phyloP scores from a whole-genome alignment of 139 green algal genomes.

The Picochlorum sp. region DNA sequence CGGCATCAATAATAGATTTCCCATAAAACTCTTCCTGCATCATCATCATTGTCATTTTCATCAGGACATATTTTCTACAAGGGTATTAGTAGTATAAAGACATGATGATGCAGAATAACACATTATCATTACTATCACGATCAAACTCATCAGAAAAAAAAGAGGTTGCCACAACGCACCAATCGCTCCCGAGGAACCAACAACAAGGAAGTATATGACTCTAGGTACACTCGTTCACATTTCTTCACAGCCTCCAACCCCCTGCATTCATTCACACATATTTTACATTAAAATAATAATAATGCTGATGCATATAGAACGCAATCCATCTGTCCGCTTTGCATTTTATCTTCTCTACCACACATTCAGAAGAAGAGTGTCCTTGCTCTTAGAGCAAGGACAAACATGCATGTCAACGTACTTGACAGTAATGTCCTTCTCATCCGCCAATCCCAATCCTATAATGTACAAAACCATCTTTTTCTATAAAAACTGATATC shows the following conservation, averaged over 20 bases:
- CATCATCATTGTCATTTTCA: too few relatives aligned
- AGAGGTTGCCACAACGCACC: conserved; percentile 29
- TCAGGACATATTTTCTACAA: too few relatives aligned
- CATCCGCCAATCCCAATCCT: conserved; percentile 86
- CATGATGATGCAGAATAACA: too few relatives aligned
- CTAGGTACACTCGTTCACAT: conserved; percentile 77
- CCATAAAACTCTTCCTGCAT: conserved; percentile 90
- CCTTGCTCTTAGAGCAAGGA: too few relatives aligned
- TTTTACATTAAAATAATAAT: too few relatives aligned
- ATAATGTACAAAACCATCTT: conserved; percentile 87
- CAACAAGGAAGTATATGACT: conserved; percentile 96
- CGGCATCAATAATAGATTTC: conserved; percentile 74
- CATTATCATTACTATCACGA: too few relatives aligned
- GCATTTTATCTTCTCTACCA: too few relatives aligned
- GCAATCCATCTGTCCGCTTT: too few relatives aligned
- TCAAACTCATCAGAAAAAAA: too few relatives aligned
- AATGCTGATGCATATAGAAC: not conserved
- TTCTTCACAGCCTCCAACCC: conserved; percentile 75
- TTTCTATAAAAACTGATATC: too few relatives aligned
- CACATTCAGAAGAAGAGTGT: too few relatives aligned
- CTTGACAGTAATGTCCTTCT: conserved; percentile 92
- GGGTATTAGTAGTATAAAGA: too few relatives aligned
- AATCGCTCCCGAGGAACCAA: conserved; percentile 74
- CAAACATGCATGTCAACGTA: conserved; percentile 14
- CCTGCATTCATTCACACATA: conserved; percentile 30